Evolutionary conservation across 345 rosid species (phyloP).

Genomic region (Punica granatum): DNA sequence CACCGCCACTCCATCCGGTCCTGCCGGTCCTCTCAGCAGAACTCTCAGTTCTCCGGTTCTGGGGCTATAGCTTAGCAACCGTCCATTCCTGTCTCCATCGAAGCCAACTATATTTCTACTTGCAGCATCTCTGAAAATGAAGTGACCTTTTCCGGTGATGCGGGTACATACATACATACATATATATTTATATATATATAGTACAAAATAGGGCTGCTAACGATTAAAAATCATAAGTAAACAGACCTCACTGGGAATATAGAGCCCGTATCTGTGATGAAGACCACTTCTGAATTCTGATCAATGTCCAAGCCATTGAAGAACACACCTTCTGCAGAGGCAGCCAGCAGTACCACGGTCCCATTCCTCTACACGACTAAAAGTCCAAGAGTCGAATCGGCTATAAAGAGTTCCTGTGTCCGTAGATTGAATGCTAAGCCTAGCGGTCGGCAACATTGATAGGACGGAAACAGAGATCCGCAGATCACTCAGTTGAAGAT

Average conservation of each 20-base stretch:
- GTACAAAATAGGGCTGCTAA: too few relatives aligned
- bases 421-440: not conserved
- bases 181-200: too few relatives aligned
- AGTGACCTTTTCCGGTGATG: too few relatives aligned
- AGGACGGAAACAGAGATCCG: too few relatives aligned
- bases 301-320: not conserved
- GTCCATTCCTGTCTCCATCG: constrained; percentile 9
- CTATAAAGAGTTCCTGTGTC: not conserved
- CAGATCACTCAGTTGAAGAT: too few relatives aligned
- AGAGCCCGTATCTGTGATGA: not conserved
- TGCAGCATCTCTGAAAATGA: not conserved
- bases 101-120: too few relatives aligned
- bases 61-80: constrained; percentile 11
- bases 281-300: not conserved
- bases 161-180: too few relatives aligned
- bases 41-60: constrained; percentile 6
- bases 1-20: constrained; percentile 3
- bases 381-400: not conserved
- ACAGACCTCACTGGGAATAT: not conserved
- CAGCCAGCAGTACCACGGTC: not conserved
- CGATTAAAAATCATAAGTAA: too few relatives aligned
- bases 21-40: not conserved
- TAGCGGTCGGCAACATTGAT: not conserved
- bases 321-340: not conserved
- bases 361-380: not conserved